A percentile compares a stretch with the other conserved stretches of the same genome.
Conservation (phyloP, 768 basidiomycete species). For the Lentinula edodes region DNA sequence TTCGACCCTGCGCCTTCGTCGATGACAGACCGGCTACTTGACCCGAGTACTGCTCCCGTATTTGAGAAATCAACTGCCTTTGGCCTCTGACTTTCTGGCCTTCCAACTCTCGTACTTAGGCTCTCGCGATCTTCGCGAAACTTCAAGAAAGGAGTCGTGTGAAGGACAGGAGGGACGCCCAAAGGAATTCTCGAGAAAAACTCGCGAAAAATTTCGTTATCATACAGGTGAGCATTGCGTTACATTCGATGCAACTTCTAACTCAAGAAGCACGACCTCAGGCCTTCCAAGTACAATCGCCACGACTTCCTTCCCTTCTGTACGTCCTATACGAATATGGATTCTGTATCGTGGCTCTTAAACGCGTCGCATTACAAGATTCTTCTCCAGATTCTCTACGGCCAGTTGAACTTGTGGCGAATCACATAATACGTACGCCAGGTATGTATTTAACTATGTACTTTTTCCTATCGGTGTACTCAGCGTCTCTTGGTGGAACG, state of each 20-base stretch:
- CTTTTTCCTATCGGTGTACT: neutral
- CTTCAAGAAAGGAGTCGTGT: neutral
- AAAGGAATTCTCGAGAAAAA: neutral
- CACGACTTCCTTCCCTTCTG: neutral
- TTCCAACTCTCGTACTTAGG: neutral
- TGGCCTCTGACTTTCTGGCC: neutral
- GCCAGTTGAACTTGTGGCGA: neutral
- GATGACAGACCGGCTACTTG: neutral
- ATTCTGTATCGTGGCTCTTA: neutral
- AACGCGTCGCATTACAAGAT: neutral
- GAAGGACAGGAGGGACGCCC: neutral
- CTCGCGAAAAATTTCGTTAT: neutral
- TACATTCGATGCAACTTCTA: neutral
- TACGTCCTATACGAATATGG: neutral
- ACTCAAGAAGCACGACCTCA: neutral
- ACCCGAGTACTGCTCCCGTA: neutral
- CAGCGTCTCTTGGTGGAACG: neutral
- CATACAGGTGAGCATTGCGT: neutral
- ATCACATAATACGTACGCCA: neutral
- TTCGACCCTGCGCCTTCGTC: neutral
- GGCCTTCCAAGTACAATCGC: neutral
- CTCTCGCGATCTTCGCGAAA: neutral
- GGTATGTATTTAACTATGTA: neutral
- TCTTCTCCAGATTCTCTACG: neutral
- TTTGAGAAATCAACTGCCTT: neutral